phyloP scores from a whole-genome alignment of 2,329 filamentous ascomycete genomes.

The Arachnopeziza araneosa region DNA sequence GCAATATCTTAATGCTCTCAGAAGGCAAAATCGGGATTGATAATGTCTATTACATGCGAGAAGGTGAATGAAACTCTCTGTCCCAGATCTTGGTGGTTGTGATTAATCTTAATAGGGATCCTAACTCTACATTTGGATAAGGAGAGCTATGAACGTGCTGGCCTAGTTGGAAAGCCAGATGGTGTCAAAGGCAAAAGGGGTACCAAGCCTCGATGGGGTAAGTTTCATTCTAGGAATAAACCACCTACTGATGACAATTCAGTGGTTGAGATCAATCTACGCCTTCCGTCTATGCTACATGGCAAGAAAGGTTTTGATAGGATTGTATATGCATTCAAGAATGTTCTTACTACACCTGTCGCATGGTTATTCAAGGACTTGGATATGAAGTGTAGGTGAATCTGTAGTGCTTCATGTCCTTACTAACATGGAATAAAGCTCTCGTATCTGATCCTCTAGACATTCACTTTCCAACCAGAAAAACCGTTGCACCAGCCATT shows the following conservation, averaged over 20 bases:
- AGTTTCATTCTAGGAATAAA: slow-evolving; percentile 20
- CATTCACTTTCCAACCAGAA: slow-evolving; percentile 39
- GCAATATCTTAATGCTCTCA: slow-evolving; percentile 78
- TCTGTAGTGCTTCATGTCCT: slow-evolving; percentile 2
- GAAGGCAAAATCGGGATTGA: slow-evolving; percentile 66
- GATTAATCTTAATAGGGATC: slow-evolving; percentile 44
- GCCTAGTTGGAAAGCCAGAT: slow-evolving; percentile 67
- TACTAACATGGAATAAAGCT: slow-evolving; percentile 30
- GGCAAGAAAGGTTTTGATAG: slow-evolving; percentile 30
- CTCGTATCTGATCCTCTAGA: slow-evolving; percentile 45
- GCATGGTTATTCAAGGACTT: slow-evolving; percentile 77
- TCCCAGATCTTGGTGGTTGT: not conserved
- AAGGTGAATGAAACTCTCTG: slow-evolving; percentile 45
- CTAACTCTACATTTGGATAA: slow-evolving; percentile 75
- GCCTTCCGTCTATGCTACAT: slow-evolving; percentile 65
- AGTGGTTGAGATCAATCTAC: slow-evolving; percentile 76
- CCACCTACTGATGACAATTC: slow-evolving; percentile 24
- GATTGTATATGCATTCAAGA: slow-evolving; percentile 42
- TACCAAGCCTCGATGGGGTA: slow-evolving; percentile 69
- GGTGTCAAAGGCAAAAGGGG: slow-evolving; percentile 52
- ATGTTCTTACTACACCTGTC: slow-evolving; percentile 61
- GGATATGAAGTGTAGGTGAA: slow-evolving; percentile 38
- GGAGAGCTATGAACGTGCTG: slow-evolving; percentile 75
- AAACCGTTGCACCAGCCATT: slow-evolving; percentile 31
- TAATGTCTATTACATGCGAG: slow-evolving; percentile 63